Percentiles rank a stretch among this genome's conserved stretches.
phyloP scores from a whole-genome alignment of 805 yeast species.

The Starmerella bombicola region DNA sequence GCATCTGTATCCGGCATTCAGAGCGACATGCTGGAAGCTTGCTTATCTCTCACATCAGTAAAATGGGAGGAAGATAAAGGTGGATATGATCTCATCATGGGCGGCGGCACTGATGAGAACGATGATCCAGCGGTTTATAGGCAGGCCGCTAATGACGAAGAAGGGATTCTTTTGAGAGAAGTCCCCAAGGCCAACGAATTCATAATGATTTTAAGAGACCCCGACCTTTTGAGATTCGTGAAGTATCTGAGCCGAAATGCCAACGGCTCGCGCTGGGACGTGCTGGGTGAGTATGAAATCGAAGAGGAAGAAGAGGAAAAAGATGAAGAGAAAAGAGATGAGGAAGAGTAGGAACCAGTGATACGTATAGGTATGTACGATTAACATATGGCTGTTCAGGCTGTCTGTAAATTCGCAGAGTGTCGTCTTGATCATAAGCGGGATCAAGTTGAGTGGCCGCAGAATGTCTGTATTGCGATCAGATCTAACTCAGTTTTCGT shows the following conservation, averaged over 20 bases:
- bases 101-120: constrained; percentile 33
- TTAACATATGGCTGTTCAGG: too few relatives aligned
- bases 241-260: constrained; percentile 85
- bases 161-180: constrained; percentile 62
- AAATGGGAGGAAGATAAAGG: constrained; percentile 81
- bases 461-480: too few relatives aligned
- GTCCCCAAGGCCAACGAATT: constrained; percentile 78
- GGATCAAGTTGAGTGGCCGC: too few relatives aligned
- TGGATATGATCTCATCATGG: constrained; percentile 88
- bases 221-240: constrained; percentile 76
- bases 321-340: neutral
- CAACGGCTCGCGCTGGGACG: constrained; percentile 87
- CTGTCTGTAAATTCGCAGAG: too few relatives aligned
- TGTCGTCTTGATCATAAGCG: too few relatives aligned
- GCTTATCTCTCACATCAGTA: constrained; percentile 69
- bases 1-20: constrained; percentile 52
- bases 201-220: constrained; percentile 67
- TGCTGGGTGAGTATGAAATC: constrained; percentile 68
- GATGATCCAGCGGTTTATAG: constrained; percentile 77
- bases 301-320: constrained; percentile 31
- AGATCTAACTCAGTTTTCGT: too few relatives aligned
- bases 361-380: too few relatives aligned
- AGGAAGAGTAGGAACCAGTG: too few relatives aligned
- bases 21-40: constrained; percentile 55
- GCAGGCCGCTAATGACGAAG: constrained; percentile 45